Evolutionary conservation across 768 basidiomycete genomes (phyloP), one percentile per base, ranked within the genome.

Genomic region (Pulveroboletus ravenelii): DNA sequence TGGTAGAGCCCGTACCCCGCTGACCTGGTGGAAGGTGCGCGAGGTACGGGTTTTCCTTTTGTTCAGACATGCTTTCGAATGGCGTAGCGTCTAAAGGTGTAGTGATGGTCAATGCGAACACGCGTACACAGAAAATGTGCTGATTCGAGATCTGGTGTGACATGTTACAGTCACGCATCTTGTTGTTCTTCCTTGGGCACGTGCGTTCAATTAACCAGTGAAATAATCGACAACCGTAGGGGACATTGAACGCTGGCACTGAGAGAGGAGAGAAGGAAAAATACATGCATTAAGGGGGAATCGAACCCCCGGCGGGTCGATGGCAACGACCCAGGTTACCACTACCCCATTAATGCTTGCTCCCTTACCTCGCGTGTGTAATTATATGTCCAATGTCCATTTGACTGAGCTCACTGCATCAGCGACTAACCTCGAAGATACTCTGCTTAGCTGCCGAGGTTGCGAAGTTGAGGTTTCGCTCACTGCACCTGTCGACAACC

Each of bases 271-370:
- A 45, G 9, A 8, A 2, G 13, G 7, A 44, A 44, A 32, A 23
- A 23, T 5, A 44, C 1, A 15, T 61, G 59, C 60, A 61, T 62
- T 59, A 61, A 62, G 60, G 8, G 60, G 82, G 83, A 84, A 85
- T 85, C 81, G 82, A 85, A 85, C 83, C 82, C 83, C 82, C 84
- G 84, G 84, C 84, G 84, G 84, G 81, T 85, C 84, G 83, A 80
- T 79, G 77, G 77, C 78, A 79, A 79, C 77, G 74, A 79, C 77
- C 78, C 76, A 79, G 78, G 77, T 79, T 78, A 79, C 76, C 77
- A 78, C 77, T 79, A 78, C 77, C 76, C 78, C 76, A 79, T 77
- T 78, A 74, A 55, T 55, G 53, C 47, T 23, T 23, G 14, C 4
- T 23, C 20, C n/a, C 20, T 23, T 4, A 23, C 4, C 20, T 23